Conservation (phyloP, 1,284 basidiomycete genomes). For the Ceratobasidium papillatum region DNA sequence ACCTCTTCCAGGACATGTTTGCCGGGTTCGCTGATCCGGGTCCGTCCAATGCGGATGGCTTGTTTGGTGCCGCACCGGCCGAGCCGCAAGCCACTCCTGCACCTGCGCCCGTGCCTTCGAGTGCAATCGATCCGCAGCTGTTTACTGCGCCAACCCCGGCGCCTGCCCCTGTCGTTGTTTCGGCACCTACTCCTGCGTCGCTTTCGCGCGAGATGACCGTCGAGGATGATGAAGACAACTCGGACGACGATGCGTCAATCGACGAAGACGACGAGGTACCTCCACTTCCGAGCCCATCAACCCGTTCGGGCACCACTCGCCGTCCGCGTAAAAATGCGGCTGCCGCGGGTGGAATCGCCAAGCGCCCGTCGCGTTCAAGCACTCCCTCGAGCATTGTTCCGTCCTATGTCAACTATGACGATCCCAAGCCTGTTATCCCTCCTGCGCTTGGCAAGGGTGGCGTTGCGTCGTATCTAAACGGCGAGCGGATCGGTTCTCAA, state of each 20-base stretch:
- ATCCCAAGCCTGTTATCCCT: slow-evolving; percentile 47
- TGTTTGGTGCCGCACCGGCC: neutral
- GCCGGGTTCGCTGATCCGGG: slow-evolving; percentile 13
- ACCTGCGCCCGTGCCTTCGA: slow-evolving; percentile 44
- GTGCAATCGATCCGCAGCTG: slow-evolving; percentile 64
- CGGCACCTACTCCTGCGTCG: slow-evolving; percentile 41
- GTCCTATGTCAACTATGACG: slow-evolving; percentile 45
- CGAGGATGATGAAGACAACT: slow-evolving; percentile 67
- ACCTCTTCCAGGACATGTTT: slow-evolving; percentile 37
- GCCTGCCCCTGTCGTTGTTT: slow-evolving; percentile 49
- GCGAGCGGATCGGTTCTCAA: slow-evolving; percentile 55
- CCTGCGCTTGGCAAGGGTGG: slow-evolving; percentile 28
- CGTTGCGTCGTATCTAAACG: slow-evolving; percentile 44
- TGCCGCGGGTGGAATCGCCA: slow-evolving; percentile 68
- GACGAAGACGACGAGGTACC: slow-evolving; percentile 17
- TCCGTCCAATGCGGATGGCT: neutral
- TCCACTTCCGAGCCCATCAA: slow-evolving; percentile 16
- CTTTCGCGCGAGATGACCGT: slow-evolving; percentile 50
- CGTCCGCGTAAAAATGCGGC: slow-evolving; percentile 69
- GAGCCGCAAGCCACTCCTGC: slow-evolving; percentile 1
- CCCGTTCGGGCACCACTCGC: neutral
- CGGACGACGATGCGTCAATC: slow-evolving; percentile 53
- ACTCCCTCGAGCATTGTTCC: slow-evolving; percentile 45
- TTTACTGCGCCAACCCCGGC: slow-evolving; percentile 58
- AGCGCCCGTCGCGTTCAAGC: slow-evolving; percentile 45